phyloP scores from a whole-genome alignment of 768 basidiomycete species.

The Rhodotorula toruloides region DNA sequence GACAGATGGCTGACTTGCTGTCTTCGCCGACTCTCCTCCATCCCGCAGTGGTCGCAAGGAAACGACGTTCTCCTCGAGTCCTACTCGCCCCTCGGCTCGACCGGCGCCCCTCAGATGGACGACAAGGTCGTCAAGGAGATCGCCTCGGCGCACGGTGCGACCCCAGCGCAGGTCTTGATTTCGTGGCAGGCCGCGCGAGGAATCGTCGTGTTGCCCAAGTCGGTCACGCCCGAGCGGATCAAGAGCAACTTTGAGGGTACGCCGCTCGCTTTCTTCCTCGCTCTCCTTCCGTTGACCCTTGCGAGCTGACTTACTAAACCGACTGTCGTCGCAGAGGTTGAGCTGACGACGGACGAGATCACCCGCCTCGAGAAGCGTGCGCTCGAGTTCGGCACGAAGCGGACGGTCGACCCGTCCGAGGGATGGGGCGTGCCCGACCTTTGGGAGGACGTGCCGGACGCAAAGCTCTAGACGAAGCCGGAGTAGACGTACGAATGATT shows the following conservation, averaged over 20 bases:
- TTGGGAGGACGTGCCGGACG: slow-evolving; percentile 3
- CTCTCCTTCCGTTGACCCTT: background rate
- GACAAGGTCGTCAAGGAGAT: slow-evolving; percentile 52
- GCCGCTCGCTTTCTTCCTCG: background rate
- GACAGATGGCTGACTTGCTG: background rate
- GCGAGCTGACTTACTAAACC: background rate
- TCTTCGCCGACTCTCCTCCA: too few relatives aligned
- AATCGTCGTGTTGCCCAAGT: slow-evolving; percentile 70
- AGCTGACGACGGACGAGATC: slow-evolving; percentile 17
- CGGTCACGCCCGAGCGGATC: slow-evolving; percentile 65
- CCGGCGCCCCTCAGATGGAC: slow-evolving; percentile 57
- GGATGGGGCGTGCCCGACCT: slow-evolving; percentile 34
- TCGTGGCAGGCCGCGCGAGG: slow-evolving; percentile 73
- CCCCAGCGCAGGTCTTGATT: slow-evolving; percentile 73
- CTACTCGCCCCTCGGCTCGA: slow-evolving; percentile 72
- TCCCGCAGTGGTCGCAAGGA: slow-evolving; percentile 53
- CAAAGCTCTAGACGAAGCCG: background rate
- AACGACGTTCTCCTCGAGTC: slow-evolving; percentile 58
- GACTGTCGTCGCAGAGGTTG: slow-evolving; percentile 22
- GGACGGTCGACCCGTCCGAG: slow-evolving; percentile 28
- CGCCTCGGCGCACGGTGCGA: slow-evolving; percentile 51
- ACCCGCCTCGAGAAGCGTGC: slow-evolving; percentile 21
- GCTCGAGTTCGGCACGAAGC: slow-evolving; percentile 5
- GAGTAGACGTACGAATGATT: background rate
- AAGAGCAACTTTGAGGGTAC: slow-evolving; percentile 54